Percentiles rank a stretch among this genome's conserved stretches.
Evolutionary conservation across 192 early-diverging fungal species (phyloP).

Genomic region (Helicostylum pulchrum): DNA sequence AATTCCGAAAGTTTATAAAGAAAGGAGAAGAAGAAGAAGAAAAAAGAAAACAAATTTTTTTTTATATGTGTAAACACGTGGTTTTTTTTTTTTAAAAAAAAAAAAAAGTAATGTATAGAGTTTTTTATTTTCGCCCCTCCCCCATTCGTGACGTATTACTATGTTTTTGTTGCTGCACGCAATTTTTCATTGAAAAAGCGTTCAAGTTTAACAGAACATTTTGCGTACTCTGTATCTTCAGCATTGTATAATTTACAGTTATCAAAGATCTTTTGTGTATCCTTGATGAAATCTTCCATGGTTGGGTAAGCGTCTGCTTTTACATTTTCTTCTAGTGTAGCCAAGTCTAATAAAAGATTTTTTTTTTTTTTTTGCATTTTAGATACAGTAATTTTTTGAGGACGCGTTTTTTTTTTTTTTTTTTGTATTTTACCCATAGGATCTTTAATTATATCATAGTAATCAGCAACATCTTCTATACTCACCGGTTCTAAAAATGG

Average conservation of each 20-base stretch:
- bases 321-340: slow-evolving; percentile 78
- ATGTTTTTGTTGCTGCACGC: slow-evolving; percentile 28
- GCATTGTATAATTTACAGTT: slow-evolving; percentile 93
- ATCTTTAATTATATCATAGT: slow-evolving; percentile 91
- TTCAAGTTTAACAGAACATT: slow-evolving; percentile 72
- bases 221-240: slow-evolving; percentile 79
- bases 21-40: slow-evolving; percentile 4
- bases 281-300: slow-evolving; percentile 75
- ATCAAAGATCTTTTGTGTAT: slow-evolving; percentile 87
- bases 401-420: too few relatives aligned
- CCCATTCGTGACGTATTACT: not conserved
- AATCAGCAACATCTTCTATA: slow-evolving; percentile 82
- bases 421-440: slow-evolving; percentile 82
- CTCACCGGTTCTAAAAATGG: slow-evolving; percentile 92
- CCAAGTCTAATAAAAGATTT: too few relatives aligned
- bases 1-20: not conserved
- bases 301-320: slow-evolving; percentile 84
- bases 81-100: too few relatives aligned
- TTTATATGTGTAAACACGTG: too few relatives aligned
- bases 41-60: not conserved
- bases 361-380: not conserved
- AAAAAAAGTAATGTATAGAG: too few relatives aligned
- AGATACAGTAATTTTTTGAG: too few relatives aligned
- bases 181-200: slow-evolving; percentile 74
- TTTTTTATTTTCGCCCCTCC: not conserved